A percentile compares a stretch with the other conserved stretches of the same genome.
These are phyloP conservation scores for Curvularia sp. DNA, from an alignment of 2,329 filamentous ascomycete species.

Conservation along the genomic window DNA sequence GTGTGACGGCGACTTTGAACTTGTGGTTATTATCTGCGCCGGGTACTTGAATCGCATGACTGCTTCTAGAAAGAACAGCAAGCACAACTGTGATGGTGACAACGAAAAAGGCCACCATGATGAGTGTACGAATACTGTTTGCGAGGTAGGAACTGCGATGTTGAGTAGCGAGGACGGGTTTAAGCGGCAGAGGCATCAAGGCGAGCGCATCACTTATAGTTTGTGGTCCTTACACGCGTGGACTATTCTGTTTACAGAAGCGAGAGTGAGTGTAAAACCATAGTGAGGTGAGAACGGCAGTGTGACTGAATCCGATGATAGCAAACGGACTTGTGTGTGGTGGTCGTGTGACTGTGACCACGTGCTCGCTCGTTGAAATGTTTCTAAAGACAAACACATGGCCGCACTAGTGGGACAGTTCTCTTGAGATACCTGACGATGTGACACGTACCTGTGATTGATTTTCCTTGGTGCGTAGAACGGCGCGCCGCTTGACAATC, in stretches of 20 bases:
- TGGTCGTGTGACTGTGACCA: slow-evolving; percentile 5
- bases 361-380: not conserved
- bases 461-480: slow-evolving; percentile 1
- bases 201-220: not conserved
- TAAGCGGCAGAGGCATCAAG: not conserved
- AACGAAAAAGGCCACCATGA: not conserved
- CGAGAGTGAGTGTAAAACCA: not conserved
- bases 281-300: not conserved
- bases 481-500: not conserved
- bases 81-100: slow-evolving; percentile 4
- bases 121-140: not conserved
- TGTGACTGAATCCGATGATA: slow-evolving; percentile 6
- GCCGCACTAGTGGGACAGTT: not conserved
- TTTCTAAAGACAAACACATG: not conserved
- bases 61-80: not conserved
- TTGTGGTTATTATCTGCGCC: slow-evolving; percentile 23
- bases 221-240: not conserved
- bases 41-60: slow-evolving; percentile 23
- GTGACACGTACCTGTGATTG: not conserved
- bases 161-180: not conserved
- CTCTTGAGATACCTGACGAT: not conserved
- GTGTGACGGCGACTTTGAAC: slow-evolving; percentile 26
- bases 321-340: not conserved
- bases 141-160: not conserved
- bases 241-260: not conserved